Evolutionary conservation across 345 rosid species (phyloP), one percentile per base, ranked within the genome.

Genomic region (Gossypium ekmanianum): DNA sequence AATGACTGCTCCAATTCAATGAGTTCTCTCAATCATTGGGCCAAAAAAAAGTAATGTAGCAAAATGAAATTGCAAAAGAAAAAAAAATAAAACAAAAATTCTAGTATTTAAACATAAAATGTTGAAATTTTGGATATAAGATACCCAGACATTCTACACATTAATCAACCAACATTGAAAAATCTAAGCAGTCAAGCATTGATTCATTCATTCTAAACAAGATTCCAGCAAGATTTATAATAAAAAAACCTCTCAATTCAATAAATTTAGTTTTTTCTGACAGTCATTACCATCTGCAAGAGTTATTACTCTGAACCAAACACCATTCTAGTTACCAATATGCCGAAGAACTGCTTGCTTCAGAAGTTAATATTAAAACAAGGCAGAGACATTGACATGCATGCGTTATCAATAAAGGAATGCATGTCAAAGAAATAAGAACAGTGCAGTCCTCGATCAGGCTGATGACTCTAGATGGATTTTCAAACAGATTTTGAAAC

Each of bases 21-120:
- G 55, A 16, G 39, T 73, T 62, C 16, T 62, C 16, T 68, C 67
- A 75, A 84, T 79, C 83, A 84, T 75, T 47, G 83, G 72, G 76
- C 77, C 68, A 34, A 34, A 11, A n/a, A 69, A 9, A 56, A 7
- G 7, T 7, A 24, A 14, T 5, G 39, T 2, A 2, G 17, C 9
- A 59, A 59, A 59, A 12, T 26, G 64, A 59, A 26, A 12, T 59
- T 59, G 41, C 39, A 59, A 57, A 9, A 24, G 27, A 26, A 12
- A 26, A 47, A 14, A 7, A 2, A 51, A 3, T 51, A 34, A 34
- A 34, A 34, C 41, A 34, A 34, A 34, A 34, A 0, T 3, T 55
- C 10, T 48, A 14, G 27, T 11, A 20, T 44, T 18, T 9, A 65
- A 64, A 41, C 47, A 62, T 62, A 1, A 62, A 62, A 62, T 14